These are phyloP conservation scores for Ciborinia camelliae DNA, from an alignment of 2,329 filamentous ascomycete genomes.

Conservation along the genomic window DNA sequence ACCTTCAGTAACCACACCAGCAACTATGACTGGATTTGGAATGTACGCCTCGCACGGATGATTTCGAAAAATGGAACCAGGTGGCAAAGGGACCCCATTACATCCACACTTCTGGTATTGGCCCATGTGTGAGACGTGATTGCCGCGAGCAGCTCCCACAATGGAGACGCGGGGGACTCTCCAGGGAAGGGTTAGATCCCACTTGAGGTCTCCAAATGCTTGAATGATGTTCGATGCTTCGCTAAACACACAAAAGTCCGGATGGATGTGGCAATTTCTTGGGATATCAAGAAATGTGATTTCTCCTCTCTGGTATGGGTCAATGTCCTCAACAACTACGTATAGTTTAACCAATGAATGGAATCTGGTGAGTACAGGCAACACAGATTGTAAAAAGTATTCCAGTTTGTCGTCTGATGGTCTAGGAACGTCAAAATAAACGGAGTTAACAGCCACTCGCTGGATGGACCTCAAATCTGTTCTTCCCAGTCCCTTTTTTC, in stretches of 20 bases:
- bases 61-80: background rate
- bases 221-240: background rate
- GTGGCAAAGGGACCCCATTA: background rate
- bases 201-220: background rate
- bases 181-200: background rate
- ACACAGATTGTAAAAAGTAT: background rate
- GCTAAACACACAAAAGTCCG: background rate
- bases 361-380: background rate
- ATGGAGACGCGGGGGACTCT: background rate
- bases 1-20: background rate
- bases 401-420: too few species aligned
- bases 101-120: background rate
- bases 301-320: background rate
- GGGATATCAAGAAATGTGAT: background rate
- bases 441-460: slow-evolving; percentile 1
- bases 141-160: background rate
- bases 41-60: background rate
- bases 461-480: background rate
- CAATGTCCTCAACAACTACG: slow-evolving; percentile 9
- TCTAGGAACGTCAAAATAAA: background rate
- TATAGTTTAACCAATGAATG: background rate
- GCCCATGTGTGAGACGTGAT: background rate
- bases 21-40: too few species aligned
- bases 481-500: slow-evolving; percentile 4
- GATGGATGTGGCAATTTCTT: background rate